Conservation (phyloP, 257 asterid genomes). For the Handroanthus guayacan region DNA sequence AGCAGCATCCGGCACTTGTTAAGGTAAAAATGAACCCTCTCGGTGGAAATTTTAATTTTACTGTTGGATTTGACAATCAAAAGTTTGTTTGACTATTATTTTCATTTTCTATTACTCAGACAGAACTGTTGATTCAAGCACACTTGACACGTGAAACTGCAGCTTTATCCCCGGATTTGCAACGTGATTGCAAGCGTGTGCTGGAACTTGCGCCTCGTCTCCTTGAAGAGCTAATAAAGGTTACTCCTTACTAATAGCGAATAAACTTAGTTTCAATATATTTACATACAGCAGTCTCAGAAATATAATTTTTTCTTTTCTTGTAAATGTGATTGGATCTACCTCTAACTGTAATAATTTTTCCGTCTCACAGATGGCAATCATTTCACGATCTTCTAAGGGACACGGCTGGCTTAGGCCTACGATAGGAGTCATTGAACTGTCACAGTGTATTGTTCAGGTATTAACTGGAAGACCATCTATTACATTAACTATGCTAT, state of each 20-base stretch:
- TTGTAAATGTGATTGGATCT: slow-evolving; percentile 10
- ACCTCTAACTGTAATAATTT: slow-evolving; percentile 28
- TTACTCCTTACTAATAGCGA: slow-evolving; percentile 26
- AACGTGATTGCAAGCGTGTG: slow-evolving; percentile 66
- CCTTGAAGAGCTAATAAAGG: slow-evolving; percentile 89
- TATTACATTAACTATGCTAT: neutral
- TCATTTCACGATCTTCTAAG: slow-evolving; percentile 73
- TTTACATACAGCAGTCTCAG: neutral
- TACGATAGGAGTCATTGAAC: slow-evolving; percentile 81
- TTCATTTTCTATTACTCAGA: slow-evolving; percentile 53
- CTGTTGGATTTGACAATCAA: slow-evolving; percentile 8
- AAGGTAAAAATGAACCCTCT: slow-evolving; percentile 61
- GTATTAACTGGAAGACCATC: slow-evolving; percentile 44
- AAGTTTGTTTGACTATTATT: slow-evolving; percentile 25
- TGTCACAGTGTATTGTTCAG: slow-evolving; percentile 90
- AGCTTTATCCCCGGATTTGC: slow-evolving; percentile 67
- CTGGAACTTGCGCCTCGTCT: slow-evolving; percentile 82
- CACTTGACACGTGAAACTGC: slow-evolving; percentile 75
- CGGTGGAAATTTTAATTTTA: slow-evolving; percentile 8
- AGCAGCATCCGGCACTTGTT: slow-evolving; percentile 81
- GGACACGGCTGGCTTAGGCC: slow-evolving; percentile 98
- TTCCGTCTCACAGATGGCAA: slow-evolving; percentile 68
- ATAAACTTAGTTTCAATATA: neutral
- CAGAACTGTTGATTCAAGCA: slow-evolving; percentile 83
- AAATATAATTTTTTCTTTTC: neutral